Evolutionary conservation across 2,329 filamentous ascomycete species (phyloP).

Genomic region (Ophiostoma australiae): DNA sequence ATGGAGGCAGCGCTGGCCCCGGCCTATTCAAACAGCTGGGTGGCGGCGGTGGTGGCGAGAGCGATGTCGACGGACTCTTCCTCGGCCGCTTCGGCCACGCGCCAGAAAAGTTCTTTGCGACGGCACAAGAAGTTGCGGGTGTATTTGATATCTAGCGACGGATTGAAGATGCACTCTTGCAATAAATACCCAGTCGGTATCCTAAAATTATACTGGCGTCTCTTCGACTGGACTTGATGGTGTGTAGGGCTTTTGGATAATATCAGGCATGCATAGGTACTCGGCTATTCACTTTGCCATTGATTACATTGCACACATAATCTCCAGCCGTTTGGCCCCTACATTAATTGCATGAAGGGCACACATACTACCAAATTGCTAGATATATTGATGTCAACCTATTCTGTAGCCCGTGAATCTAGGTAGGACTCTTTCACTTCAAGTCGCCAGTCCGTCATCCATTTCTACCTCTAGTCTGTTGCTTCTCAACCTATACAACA

Average conservation of each 20-base stretch:
- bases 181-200: background rate
- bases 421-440: background rate
- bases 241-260: background rate
- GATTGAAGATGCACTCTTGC: background rate
- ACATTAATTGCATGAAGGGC: background rate
- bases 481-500: background rate
- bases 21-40: conserved; percentile 66
- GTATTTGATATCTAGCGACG: conserved; percentile 43
- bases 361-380: background rate
- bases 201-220: background rate
- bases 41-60: conserved; percentile 39
- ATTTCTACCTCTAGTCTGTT: background rate
- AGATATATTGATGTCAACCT: background rate
- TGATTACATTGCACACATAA: background rate
- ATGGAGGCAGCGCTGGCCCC: conserved; percentile 77
- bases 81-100: conserved; percentile 78
- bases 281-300: background rate
- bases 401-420: background rate
- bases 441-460: background rate
- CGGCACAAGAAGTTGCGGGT: conserved; percentile 65
- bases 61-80: conserved; percentile 68
- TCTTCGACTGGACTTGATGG: background rate
- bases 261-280: background rate
- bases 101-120: conserved; percentile 63
- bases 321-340: background rate